Conservation (phyloP, 106 monocot species). For the Iris macrosiphon region DNA sequence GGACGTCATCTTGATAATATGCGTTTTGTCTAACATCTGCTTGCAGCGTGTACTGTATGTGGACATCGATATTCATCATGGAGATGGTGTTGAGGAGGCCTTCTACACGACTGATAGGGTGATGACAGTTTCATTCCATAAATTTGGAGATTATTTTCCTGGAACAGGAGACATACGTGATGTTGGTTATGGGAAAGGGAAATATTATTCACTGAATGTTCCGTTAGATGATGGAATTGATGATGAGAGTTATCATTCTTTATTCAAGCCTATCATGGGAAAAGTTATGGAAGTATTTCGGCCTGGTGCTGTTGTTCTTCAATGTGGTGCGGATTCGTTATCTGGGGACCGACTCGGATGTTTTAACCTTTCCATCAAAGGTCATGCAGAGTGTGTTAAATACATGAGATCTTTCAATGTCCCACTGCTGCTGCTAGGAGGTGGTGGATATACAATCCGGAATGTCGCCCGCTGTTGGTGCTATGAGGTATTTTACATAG, state of each 20-base stretch:
- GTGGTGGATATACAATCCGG: conserved; percentile 71
- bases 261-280: conserved; percentile 63
- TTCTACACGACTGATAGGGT: conserved; percentile 78
- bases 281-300: conserved; percentile 73
- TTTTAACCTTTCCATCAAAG: conserved; percentile 63
- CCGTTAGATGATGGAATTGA: conserved; percentile 78
- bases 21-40: neutral
- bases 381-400: conserved; percentile 63
- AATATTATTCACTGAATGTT: conserved; percentile 68
- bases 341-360: conserved; percentile 66
- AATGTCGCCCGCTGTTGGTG: conserved; percentile 81
- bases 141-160: conserved; percentile 73
- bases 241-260: conserved; percentile 73
- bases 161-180: conserved; percentile 68
- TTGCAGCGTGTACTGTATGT: conserved; percentile 69
- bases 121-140: conserved; percentile 78
- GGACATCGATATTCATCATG: conserved; percentile 78
- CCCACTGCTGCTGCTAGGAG: conserved; percentile 55
- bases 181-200: conserved; percentile 52
- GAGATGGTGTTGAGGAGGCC: conserved; percentile 75
- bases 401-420: conserved; percentile 77
- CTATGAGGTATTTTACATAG: conserved; percentile 41
- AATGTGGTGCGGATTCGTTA: conserved; percentile 69
- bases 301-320: conserved; percentile 71
- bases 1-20: too few species aligned